Base-by-base conservation (phyloP, 2,329 filamentous ascomycete species). In the Monilinia polystroma region DNA sequence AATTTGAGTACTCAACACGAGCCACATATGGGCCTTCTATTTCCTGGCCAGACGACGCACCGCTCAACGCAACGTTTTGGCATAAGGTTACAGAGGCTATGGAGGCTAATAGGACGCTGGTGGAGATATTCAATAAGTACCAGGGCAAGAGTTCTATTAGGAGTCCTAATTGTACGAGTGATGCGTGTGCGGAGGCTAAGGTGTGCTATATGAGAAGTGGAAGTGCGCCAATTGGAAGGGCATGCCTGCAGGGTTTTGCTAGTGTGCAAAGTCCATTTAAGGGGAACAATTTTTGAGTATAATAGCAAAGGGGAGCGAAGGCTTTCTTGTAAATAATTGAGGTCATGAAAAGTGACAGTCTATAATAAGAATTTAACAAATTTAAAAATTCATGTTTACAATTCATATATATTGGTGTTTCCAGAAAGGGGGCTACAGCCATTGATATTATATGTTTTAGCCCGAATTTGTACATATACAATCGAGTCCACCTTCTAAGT, bases 11-110 rank as follows among this genome's bases (percentile, higher is more conserved):
- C 71, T 82, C 80, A 0, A 83, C 83, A 0, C 78, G 83, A 4
- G 80, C 83, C 3, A 77, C 80, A 0, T 85, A 84, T 66, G 81
- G 79, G 0, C 69, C 75, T 2, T 77, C 78, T 0, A 78, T 79
- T 2, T 73, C 71, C 2, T 85, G 83, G 82, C 79, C 81, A 2
- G 70, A 68, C 1, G 72, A 78, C 55, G 83, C 81, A 0, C 84
- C 84, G 3, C 74, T 87, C 49, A 86, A 87, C 68, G 83, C 82
- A 0, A 86, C 83, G 0, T 87, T 86, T 73, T 87, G 84, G 85
- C 84, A 87, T 67, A 75, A 75, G 16, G 81, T 86, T 5, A 86
- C 84, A 0, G 83, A 84, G 70, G 82, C 81, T 1, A 86, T 86
- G 83, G 82, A 84, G 72, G 75, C 70, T 38, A 80, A 86, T 64